Evolutionary conservation across 208 protist genomes (phyloP), one percentile per base, ranked within the genome.

Genomic region (Crithidia bombi): DNA sequence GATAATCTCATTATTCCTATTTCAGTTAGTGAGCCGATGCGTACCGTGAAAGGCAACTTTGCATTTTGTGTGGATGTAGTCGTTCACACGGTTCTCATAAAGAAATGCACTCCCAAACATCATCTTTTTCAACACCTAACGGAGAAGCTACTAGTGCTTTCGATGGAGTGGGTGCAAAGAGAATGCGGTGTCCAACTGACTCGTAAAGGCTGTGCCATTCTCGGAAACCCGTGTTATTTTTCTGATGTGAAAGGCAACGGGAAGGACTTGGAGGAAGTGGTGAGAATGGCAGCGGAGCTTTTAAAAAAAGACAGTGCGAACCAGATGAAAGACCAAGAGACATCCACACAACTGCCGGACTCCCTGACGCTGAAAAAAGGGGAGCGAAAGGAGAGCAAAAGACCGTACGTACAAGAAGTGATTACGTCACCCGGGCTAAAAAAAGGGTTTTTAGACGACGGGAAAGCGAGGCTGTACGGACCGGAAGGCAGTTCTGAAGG

Each of bases 1-100:
- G 91, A 96, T 69, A 94, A 96, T 69, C 74, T 96, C 5, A 85
- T 96, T 62, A 75, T 96, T 47, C 91, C 91, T 21, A 94, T 96
- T 57, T 88, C 86, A 26, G 89, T 96, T 15, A 81, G 85, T 17
- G 55, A 81, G 28, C 79, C 86, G 0, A 70, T 51, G 28, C 23
- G 23, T 3, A 56, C 47, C 12, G 26, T 35, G 30, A 36, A 58
- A 15, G 59, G 46, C 10, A 70, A 81, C 10, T 82, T 79, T 69
- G 30, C 51, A 19, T 91, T 79, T 56, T 75, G 64, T 28, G 70
- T 94, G 17, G 86, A 96, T 67, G 91, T 96, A 19, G 83, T 94
- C 15, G 80, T 96, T n/a, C 89, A 94, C 70, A 70, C 79, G 14
- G 67, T 74, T n/a, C 50, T 96, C 5, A 87, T 81, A 21, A 71